Evolutionary conservation across 768 basidiomycete genomes (phyloP), one percentile per base, ranked within the genome.

Genomic region (Phlebiopsis flavidoalba): DNA sequence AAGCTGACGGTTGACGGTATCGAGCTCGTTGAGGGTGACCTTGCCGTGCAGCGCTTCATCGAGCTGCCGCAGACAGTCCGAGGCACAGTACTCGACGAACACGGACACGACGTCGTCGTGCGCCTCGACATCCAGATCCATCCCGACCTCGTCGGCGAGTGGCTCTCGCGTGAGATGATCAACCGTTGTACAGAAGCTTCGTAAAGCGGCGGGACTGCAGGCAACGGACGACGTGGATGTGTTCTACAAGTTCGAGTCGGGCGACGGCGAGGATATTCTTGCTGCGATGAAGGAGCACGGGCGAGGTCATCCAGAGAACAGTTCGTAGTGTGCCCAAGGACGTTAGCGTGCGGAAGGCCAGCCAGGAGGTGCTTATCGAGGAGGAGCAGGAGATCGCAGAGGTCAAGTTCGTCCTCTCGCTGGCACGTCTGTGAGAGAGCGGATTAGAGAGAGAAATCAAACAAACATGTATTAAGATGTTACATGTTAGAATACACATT

Each of bases 141-240:
- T 67, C 82, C 89, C 0, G 93, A 98, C 63, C 82, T 98, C 48
- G 85, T 88, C 72, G 80, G 85, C 54, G 91, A 98, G 77, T 95
- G 93, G 80, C 79, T 95, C 24, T 88, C 92, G 50, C 84, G 97
- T 49, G 93, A 96, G 73, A 74, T 98, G 64, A 89, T 90, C 64
- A 96, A 95, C 65, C 88, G 95, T n/a, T 57, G 88, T 98, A 47
- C 97, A 99, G 77, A 93, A 92, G 71, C 78, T 98, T 62, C 82
- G 97, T 66, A 99, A 99, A 78, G 93, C 95, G 74, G 95, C 94
- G 1, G 94, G 95, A 14, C 79, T 98, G 64, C 93, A 95, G 74
- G 89, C 96, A 19, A 95, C 94, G 7, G 97, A 99, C 70, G 93
- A 97, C 70, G 86, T 98, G 31, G 82, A 91, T 57, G 83, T 97